Base-by-base conservation (phyloP, 2,329 filamentous ascomycete genomes). In the Cladophialophora immunda region DNA sequence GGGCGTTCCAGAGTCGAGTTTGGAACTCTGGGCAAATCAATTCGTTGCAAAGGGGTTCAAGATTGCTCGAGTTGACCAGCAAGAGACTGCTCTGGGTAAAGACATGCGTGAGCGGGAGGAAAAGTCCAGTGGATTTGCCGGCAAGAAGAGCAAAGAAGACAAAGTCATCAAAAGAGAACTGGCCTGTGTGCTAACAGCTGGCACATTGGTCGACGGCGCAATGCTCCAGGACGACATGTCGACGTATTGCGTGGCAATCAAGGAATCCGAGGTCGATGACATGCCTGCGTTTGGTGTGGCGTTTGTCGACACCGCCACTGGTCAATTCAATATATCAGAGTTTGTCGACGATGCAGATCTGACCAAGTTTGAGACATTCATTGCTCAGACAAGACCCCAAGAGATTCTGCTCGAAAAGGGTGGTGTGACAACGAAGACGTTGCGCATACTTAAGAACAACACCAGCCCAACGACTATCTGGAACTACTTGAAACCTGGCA, bases 201-300 rank as follows among this genome's bases (percentile, higher is more conserved):
- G 95, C 34, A 99, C 95, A 0, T 86, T 99, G 1, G 94, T 99
- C 4, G 95, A 99, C 68, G 94, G 93, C 17, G 90, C 92, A 71
- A 99, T 99, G 95, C 87, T 99, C 47, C 94, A 98, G 77, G 93
- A 97, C 75, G 95, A 99, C 78, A 97, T 97, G 90, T 92, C 95
- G 1, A 97, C 93, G 0, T 98, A 93, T 78, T 99, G 95, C 77
- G 93, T 95, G 61, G 92, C 95, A 1, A 95, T 99, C 80, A 99
- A 99, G 77, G 91, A 94, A 76, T 87, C 81, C 3, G 78, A 87
- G 0, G 83, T 91, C 11, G 82, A 95, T 68, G 91, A 89, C 61
- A 83, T 89, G 30, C 94, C 95, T 4, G 88, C 89, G 0, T 99
- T 99, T 77, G 95, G 95, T 8, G 89, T 99, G 59, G 90, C 93